Conservation (phyloP, 768 basidiomycete genomes). For the Lanmaoa pseudosensibilis region DNA sequence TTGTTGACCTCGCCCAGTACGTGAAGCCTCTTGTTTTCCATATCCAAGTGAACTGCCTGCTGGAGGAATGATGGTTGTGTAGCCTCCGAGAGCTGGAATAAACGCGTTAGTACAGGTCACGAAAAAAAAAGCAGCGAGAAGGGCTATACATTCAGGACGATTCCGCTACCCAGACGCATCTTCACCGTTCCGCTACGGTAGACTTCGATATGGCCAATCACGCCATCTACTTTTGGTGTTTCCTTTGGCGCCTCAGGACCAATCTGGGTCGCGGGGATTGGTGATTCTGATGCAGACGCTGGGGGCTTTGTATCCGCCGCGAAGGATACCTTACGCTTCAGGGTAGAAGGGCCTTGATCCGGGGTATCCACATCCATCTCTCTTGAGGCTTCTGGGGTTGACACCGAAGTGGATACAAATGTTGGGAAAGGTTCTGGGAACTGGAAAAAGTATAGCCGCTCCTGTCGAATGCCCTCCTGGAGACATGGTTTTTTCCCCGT, state of each 20-base stretch:
- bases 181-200: constrained; percentile 85
- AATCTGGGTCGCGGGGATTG: constrained; percentile 19
- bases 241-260: constrained; percentile 29
- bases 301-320: constrained; percentile 59
- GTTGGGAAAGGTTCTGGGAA: constrained; percentile 84
- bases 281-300: constrained; percentile 28
- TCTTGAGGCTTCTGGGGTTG: constrained; percentile 29
- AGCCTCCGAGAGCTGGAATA: constrained; percentile 68
- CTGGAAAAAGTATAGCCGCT: constrained; percentile 84
- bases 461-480: constrained; percentile 55
- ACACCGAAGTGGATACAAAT: constrained; percentile 47
- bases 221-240: constrained; percentile 57
- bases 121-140: neutral
- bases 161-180: constrained; percentile 79
- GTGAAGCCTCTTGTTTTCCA: constrained; percentile 52
- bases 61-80: constrained; percentile 88
- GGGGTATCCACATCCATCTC: constrained; percentile 37
- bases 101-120: neutral
- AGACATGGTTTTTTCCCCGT: neutral
- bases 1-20: constrained; percentile 87
- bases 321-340: constrained; percentile 57
- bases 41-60: constrained; percentile 77
- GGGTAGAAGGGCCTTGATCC: constrained; percentile 25
- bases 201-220: constrained; percentile 82
- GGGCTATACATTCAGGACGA: constrained; percentile 71